phyloP scores from a whole-genome alignment of 73 alveolate genomes.

The Breviolum minutum region DNA sequence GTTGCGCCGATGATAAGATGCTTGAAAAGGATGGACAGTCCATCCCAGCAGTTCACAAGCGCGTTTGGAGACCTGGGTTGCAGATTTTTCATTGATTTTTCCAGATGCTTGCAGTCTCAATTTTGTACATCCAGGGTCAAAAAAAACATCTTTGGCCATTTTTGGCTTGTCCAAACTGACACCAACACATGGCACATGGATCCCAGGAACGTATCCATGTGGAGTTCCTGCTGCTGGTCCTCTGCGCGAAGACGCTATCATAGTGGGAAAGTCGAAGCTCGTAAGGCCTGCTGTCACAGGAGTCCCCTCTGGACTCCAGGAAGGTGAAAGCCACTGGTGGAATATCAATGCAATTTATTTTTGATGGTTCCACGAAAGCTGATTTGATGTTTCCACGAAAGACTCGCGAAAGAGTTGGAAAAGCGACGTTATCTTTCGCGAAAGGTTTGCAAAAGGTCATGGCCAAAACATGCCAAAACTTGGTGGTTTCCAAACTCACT shows the following conservation, averaged over 20 bases:
- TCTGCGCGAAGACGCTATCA: constrained; percentile 46
- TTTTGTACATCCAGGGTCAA: not conserved
- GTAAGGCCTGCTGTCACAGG: constrained; percentile 33
- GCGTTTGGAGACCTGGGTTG: constrained; percentile 18
- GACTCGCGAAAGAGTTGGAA: too few species aligned
- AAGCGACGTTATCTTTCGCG: too few species aligned
- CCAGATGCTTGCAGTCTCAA: not conserved
- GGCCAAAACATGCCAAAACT: too few species aligned
- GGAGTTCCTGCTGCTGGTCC: constrained; percentile 75
- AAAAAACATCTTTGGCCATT: not conserved
- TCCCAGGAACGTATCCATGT: constrained; percentile 43
- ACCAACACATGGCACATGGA: too few species aligned
- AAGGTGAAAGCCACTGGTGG: too few species aligned
- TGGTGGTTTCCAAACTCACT: too few species aligned
- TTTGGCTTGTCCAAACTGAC: too few species aligned
- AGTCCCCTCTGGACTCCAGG: too few species aligned
- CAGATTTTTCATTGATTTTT: not conserved
- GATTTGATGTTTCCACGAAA: too few species aligned
- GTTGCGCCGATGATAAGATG: constrained; percentile 70
- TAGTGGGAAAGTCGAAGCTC: constrained; percentile 70
- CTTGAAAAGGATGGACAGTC: constrained; percentile 48
- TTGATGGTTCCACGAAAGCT: too few species aligned
- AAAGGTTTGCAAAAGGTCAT: too few species aligned
- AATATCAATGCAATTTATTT: too few species aligned
- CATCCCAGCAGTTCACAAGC: constrained; percentile 70